Conservation (phyloP, 805 yeast species). For the Suhomyces sp. region DNA sequence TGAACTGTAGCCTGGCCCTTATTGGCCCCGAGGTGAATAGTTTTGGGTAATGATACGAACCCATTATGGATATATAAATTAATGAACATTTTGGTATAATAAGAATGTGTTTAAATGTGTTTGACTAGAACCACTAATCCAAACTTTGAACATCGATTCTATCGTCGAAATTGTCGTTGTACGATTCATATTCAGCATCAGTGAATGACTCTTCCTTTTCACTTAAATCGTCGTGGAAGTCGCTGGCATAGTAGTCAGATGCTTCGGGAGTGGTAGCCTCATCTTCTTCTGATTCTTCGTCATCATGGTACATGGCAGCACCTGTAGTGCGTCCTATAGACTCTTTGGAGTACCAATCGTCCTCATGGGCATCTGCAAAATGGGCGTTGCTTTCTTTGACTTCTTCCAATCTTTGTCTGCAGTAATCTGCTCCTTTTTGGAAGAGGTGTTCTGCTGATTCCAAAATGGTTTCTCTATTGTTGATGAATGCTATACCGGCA, state of each 20-base stretch:
- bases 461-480: slow-evolving; percentile 27
- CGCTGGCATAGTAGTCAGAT: slow-evolving; percentile 10
- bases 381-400: slow-evolving; percentile 16
- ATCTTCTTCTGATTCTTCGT: slow-evolving; percentile 14
- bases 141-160: slow-evolving; percentile 2
- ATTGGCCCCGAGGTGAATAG: no score
- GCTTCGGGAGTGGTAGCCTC: slow-evolving; percentile 3
- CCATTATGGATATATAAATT: no score
- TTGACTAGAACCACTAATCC: no score
- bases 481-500: slow-evolving; percentile 31
- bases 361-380: slow-evolving; percentile 23
- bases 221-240: slow-evolving; percentile 3
- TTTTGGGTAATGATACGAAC: no score
- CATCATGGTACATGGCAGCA: slow-evolving; percentile 5
- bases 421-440: slow-evolving; percentile 31
- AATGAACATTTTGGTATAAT: no score
- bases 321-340: slow-evolving; percentile 2
- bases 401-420: slow-evolving; percentile 17
- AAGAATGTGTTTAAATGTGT: no score
- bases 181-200: slow-evolving; percentile 1
- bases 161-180: slow-evolving; percentile 10
- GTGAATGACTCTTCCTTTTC: slow-evolving; percentile 2
- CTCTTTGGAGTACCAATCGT: slow-evolving; percentile 12
- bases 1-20: no score
- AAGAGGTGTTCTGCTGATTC: slow-evolving; percentile 29